Percentiles rank a stretch among this genome's conserved stretches.
Conservation (phyloP, 805 yeast species). For the Ogataea trehalophila region DNA sequence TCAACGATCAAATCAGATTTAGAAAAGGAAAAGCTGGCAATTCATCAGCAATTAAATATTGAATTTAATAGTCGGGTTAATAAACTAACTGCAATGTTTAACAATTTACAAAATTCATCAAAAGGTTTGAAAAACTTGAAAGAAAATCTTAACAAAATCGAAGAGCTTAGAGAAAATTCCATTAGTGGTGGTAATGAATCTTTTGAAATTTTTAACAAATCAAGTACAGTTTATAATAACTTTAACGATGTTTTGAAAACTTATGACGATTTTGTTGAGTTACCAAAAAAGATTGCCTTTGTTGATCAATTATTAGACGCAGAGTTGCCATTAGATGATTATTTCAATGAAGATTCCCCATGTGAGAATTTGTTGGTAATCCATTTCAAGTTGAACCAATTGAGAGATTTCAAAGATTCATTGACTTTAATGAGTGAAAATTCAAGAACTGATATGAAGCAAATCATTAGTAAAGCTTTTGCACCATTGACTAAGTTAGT, state of each 20-base stretch:
- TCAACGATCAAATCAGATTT: slow-evolving; percentile 49
- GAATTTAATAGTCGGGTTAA: slow-evolving; percentile 50
- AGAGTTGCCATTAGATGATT: slow-evolving; percentile 29
- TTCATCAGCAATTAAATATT: slow-evolving; percentile 70
- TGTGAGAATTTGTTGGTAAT: slow-evolving; percentile 56
- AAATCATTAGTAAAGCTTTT: slow-evolving; percentile 57
- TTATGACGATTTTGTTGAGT: slow-evolving; percentile 54
- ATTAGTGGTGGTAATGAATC: slow-evolving; percentile 59
- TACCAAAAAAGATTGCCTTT: slow-evolving; percentile 44
- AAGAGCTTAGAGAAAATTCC: slow-evolving; percentile 39
- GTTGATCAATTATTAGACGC: slow-evolving; percentile 50
- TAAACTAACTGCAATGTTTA: slow-evolving; percentile 21
- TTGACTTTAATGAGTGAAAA: slow-evolving; percentile 47
- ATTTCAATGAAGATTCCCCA: slow-evolving; percentile 35
- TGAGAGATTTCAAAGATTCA: slow-evolving; percentile 77
- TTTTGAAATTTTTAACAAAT: slow-evolving; percentile 53
- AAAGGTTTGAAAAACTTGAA: slow-evolving; percentile 47
- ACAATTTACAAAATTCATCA: slow-evolving; percentile 26
- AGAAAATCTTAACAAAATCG: slow-evolving; percentile 28
- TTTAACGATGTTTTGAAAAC: slow-evolving; percentile 65
- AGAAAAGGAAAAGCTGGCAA: slow-evolving; percentile 62
- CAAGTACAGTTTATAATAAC: slow-evolving; percentile 66
- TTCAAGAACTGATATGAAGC: slow-evolving; percentile 56
- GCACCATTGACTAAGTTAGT: slow-evolving; percentile 44
- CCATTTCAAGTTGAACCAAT: slow-evolving; percentile 65